A percentile compares a stretch with the other conserved stretches of the same genome.
Conservation (phyloP, 2,329 filamentous ascomycete species). For the Diaporthe sp. region DNA sequence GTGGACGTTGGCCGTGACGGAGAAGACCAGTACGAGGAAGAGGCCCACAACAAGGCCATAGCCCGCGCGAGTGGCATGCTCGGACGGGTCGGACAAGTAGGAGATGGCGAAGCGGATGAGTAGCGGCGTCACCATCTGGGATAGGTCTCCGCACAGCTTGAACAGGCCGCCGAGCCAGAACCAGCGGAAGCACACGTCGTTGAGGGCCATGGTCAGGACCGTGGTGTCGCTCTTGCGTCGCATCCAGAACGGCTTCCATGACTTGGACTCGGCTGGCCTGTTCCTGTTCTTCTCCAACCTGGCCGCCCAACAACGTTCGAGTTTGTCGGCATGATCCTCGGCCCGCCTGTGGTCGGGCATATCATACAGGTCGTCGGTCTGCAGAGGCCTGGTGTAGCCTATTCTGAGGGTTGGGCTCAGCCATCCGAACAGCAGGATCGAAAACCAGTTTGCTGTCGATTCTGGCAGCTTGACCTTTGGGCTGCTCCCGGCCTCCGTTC, state of each 20-base stretch:
- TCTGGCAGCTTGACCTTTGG: conserved; percentile 43
- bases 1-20: conserved; percentile 47
- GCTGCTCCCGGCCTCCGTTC: conserved; percentile 21
- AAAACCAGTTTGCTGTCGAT: conserved; percentile 43
- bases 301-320: conserved; percentile 44
- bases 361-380: conserved; percentile 44
- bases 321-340: conserved; percentile 44
- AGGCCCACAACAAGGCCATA: conserved; percentile 47
- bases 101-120: conserved; percentile 47
- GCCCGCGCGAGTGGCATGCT: conserved; percentile 43
- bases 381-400: conserved; percentile 45
- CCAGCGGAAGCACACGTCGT: conserved; percentile 49
- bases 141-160: conserved; percentile 47
- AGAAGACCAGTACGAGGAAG: conserved; percentile 46
- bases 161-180: conserved; percentile 50
- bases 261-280: conserved; percentile 16
- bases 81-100: conserved; percentile 44
- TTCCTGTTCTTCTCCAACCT: conserved; percentile 39
- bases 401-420: conserved; percentile 44
- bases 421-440: conserved; percentile 46
- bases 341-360: conserved; percentile 38
- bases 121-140: conserved; percentile 46
- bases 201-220: conserved; percentile 48
- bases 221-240: conserved; percentile 46
- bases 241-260: conserved; percentile 47